Evolutionary conservation across 2,329 filamentous ascomycete species (phyloP).

Genomic region (Cordyceps fumosorosea): DNA sequence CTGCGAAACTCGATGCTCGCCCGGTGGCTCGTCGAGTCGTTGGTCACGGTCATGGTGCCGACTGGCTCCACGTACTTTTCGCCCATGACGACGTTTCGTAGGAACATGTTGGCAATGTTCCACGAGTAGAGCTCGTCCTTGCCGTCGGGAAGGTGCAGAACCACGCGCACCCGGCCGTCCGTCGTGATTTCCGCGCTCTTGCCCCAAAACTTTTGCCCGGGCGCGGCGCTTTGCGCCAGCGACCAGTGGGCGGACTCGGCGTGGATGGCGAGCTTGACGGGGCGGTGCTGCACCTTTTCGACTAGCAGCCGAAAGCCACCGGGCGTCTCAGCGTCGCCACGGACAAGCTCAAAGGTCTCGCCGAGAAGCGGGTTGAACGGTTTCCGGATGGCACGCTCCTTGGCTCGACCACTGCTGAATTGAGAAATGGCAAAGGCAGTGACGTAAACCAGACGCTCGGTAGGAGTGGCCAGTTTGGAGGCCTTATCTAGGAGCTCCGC

Average conservation of each 20-base stretch:
- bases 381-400: conserved; percentile 88
- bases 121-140: conserved; percentile 81
- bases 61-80: conserved; percentile 98
- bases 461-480: conserved; percentile 50
- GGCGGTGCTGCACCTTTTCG: conserved; percentile 90
- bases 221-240: conserved; percentile 78
- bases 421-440: conserved; percentile 86
- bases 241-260: conserved; percentile 84
- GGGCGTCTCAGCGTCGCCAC: conserved; percentile 66
- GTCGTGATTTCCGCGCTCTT: conserved; percentile 93
- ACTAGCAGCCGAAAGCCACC: conserved; percentile 84
- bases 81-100: conserved; percentile 93
- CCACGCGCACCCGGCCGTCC: conserved; percentile 76
- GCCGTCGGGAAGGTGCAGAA: conserved; percentile 58
- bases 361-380: conserved; percentile 96
- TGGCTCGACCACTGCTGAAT: conserved; percentile 74
- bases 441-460: conserved; percentile 74
- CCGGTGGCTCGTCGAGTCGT: conserved; percentile 77
- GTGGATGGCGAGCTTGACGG: conserved; percentile 87
- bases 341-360: conserved; percentile 89
- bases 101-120: conserved; percentile 80
- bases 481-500: conserved; percentile 75
- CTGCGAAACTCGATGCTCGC: conserved; percentile 86
- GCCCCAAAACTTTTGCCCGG: conserved; percentile 97
- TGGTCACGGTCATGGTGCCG: conserved; percentile 77